Evolutionary conservation across 306 rosid genomes (phyloP), one percentile per base, ranked within the genome.

Genomic region (Quercus aquifolioides): DNA sequence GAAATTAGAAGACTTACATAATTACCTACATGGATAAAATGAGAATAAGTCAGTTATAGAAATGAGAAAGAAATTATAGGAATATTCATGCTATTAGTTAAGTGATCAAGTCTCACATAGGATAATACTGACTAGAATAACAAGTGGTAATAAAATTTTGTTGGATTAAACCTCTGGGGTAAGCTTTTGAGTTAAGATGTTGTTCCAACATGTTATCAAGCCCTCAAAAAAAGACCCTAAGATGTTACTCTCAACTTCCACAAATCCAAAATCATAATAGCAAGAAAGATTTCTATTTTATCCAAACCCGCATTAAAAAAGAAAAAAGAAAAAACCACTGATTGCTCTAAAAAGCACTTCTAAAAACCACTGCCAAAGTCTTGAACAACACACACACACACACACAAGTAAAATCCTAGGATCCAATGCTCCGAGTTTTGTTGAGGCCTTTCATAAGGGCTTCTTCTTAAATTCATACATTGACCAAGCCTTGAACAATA

Each of bases 1-100:
- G 80, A 73, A 76, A 60, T 41, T 55, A 21, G 82, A 41, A 75
- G 80, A 38, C 85, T 83, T 85, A 75, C 78, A 77, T 57, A 11
- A 55, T 76, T 82, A 79, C 4, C 92, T 79, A 55, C 31, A 78
- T 15, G 55, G 74, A 80, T n/a, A 6, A 28, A 76, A 5, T 31
- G 67, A 25, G 26, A 65, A 31, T 17, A 17, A 57, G 59, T 33
- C 28, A 68, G 46, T 38, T 3, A 23, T 14, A 69, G 2, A 26
- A 72, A 41, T 38, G 69, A 33, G 9, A 52, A 11, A 26, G 62
- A 46, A 60, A 51, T n/a, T 2, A 11, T 19, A 2, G 14, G n/a
- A 52, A 52, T 25, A 55, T 51, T 25, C 59, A 41, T 3, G n/a
- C 6, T 23, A 71, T 58, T 11, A 33, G 6, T 59, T 12, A 12